Evolutionary conservation across 148 eudicot genomes (phyloP).

Genomic region (Amaranthus palmeri): DNA sequence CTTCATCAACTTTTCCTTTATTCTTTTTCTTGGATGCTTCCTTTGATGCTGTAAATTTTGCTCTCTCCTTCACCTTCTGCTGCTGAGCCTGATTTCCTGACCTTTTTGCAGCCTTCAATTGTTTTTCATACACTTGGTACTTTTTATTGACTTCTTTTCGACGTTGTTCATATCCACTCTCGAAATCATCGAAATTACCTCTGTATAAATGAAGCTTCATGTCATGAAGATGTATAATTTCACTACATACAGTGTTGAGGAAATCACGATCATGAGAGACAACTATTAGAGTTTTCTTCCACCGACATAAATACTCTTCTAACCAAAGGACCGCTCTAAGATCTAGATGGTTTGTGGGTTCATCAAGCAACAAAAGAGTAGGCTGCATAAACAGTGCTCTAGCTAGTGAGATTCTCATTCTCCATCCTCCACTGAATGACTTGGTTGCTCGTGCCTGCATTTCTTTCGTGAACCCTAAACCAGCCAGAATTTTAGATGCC

Average conservation of each 20-base stretch:
- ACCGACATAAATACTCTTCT: slow-evolving; percentile 63
- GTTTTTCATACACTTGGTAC: slow-evolving; percentile 46
- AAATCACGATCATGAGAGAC: slow-evolving; percentile 70
- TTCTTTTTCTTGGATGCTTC: slow-evolving; percentile 47
- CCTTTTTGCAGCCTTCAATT: slow-evolving; percentile 54
- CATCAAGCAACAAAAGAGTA: slow-evolving; percentile 57
- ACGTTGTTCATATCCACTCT: slow-evolving; percentile 59
- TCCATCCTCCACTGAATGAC: slow-evolving; percentile 78
- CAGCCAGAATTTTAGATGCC: slow-evolving; percentile 66
- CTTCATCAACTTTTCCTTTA: slow-evolving; percentile 55
- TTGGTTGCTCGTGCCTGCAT: slow-evolving; percentile 54
- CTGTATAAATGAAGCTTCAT: slow-evolving; percentile 61
- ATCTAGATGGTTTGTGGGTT: slow-evolving; percentile 71
- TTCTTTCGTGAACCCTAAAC: slow-evolving; percentile 59
- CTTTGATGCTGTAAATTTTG: slow-evolving; percentile 42
- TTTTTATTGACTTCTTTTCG: slow-evolving; percentile 57
- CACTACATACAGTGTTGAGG: slow-evolving; percentile 60
- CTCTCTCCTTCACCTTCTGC: slow-evolving; percentile 56
- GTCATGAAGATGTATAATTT: slow-evolving; percentile 66
- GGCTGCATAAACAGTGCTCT: slow-evolving; percentile 68
- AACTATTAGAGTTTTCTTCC: slow-evolving; percentile 68
- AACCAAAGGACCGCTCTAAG: slow-evolving; percentile 70
- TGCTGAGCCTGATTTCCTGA: slow-evolving; percentile 53
- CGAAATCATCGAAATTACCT: slow-evolving; percentile 63
- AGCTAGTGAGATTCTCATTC: slow-evolving; percentile 64